Evolutionary conservation across 2,329 filamentous ascomycete species (phyloP), one percentile per base, ranked within the genome.

Genomic region (Cadophora luteo-olivacea): DNA sequence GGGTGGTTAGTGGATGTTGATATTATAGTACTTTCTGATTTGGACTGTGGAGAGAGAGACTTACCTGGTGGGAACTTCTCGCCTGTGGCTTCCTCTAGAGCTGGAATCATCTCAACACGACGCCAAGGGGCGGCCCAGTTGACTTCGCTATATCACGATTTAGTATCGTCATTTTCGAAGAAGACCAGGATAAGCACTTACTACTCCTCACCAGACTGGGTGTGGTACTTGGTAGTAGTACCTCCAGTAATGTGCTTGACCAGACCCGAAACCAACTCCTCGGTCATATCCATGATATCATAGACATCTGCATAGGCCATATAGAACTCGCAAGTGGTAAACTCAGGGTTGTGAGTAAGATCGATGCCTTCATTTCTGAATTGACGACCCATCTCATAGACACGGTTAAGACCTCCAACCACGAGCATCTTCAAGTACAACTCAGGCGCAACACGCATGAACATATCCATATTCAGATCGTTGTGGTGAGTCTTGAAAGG

Each of bases 311-410:
- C 92, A 74, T 94, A 98, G 3, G 96, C 95, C 87, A 92, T 90
- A 82, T 99, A 99, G 83, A 98, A 98, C 81, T 99, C 96, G 80
- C 93, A 93, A 32, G 93, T 97, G 54, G 96, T 99, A 84, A 99
- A 99, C 80, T 99, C 96, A 49, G 92, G 96, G 84, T 98, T 99
- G 85, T 99, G 96, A 8, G 96, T 99, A 62, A 96, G 84, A 79
- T 97, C 93, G 72, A 93, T 91, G 69, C 92, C 91, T 81, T 97
- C 94, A 78, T 99, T 99, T 76, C 96, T 86, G 88, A 99, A 99
- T 79, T 97, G 93, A 73, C 94, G 91, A 72, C 96, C 96, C 71
- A 99, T 89, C 80, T 99, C 96, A 82, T 97, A 99, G 16, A 99
- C 96, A 76, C 92, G 89, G 83, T 97, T 93, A 52, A 98, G 86